Percentiles rank a stretch among this genome's conserved stretches.
Conservation (phyloP, 306 rosid species). For the Quercus suber region DNA sequence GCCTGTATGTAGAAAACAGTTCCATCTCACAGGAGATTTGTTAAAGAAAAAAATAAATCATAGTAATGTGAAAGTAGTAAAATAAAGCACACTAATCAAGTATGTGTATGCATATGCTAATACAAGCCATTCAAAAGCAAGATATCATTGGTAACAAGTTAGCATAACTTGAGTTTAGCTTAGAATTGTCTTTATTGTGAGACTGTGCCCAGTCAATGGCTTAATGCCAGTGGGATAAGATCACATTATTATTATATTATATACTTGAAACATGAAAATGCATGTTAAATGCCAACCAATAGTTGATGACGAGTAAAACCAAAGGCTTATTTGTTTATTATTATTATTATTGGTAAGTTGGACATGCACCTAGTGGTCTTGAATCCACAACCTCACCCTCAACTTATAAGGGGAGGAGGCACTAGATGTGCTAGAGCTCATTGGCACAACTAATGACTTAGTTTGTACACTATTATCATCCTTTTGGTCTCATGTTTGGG, state of each 20-base stretch:
- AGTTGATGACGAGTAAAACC: not conserved
- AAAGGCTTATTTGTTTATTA: not conserved
- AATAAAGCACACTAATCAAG: not conserved
- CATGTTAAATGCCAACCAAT: not conserved
- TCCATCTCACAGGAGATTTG: not conserved
- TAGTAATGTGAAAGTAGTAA: not conserved
- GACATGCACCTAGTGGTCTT: too few species aligned
- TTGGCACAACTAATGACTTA: not conserved
- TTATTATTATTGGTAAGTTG: not conserved
- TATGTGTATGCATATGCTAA: not conserved
- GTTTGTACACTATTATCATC: not conserved
- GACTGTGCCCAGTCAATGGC: not conserved
- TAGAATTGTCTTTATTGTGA: not conserved
- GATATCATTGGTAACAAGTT: not conserved
- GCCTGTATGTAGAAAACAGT: conserved; percentile 40
- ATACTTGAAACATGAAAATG: not conserved
- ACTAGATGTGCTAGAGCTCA: too few species aligned
- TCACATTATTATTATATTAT: not conserved
- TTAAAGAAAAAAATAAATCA: not conserved
- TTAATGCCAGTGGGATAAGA: not conserved
- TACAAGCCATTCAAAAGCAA: not conserved
- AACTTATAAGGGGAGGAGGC: too few species aligned
- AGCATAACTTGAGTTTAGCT: not conserved
- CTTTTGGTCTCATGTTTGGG: not conserved
- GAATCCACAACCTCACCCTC: too few species aligned